Evolutionary conservation across 2,329 filamentous ascomycete genomes (phyloP).

Genomic region (Penicillium sp.): DNA sequence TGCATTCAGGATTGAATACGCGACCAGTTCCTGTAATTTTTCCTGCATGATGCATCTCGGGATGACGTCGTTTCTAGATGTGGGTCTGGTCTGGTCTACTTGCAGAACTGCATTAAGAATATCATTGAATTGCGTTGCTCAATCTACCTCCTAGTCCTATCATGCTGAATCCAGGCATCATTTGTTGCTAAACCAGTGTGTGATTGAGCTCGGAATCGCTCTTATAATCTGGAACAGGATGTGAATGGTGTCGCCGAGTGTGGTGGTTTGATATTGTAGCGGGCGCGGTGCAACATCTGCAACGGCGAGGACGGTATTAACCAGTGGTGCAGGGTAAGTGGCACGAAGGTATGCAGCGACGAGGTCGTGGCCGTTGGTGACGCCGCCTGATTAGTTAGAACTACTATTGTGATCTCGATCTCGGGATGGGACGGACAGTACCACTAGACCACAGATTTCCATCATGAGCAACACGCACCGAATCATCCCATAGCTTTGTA

Average conservation of each 20-base stretch:
- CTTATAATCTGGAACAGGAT: constrained; percentile 19
- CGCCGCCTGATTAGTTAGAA: constrained; percentile 16
- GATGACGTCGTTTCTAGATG: no score
- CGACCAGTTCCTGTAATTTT: no score
- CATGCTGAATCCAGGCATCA: neutral
- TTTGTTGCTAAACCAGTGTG: constrained; percentile 1
- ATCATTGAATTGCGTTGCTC: neutral
- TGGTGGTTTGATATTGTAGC: constrained; percentile 23
- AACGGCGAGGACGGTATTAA: constrained; percentile 32
- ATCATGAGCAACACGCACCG: constrained; percentile 17
- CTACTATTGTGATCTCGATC: neutral
- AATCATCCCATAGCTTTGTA: constrained; percentile 20
- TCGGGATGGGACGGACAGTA: constrained; percentile 1
- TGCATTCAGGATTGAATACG: no score
- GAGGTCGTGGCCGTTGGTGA: constrained; percentile 28
- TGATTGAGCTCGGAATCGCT: constrained; percentile 12
- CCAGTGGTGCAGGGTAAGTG: constrained; percentile 23
- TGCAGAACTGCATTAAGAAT: neutral
- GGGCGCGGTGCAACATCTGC: constrained; percentile 32
- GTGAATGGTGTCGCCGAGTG: constrained; percentile 7
- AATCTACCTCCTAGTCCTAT: neutral
- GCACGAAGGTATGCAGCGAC: constrained; percentile 21
- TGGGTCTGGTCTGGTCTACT: no score
- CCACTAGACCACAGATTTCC: constrained; percentile 27
- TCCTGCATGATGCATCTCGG: no score